Evolutionary conservation across 2,329 filamentous ascomycete species (phyloP), one percentile per base, ranked within the genome.

Genomic region (Pseudocercospora vitis): DNA sequence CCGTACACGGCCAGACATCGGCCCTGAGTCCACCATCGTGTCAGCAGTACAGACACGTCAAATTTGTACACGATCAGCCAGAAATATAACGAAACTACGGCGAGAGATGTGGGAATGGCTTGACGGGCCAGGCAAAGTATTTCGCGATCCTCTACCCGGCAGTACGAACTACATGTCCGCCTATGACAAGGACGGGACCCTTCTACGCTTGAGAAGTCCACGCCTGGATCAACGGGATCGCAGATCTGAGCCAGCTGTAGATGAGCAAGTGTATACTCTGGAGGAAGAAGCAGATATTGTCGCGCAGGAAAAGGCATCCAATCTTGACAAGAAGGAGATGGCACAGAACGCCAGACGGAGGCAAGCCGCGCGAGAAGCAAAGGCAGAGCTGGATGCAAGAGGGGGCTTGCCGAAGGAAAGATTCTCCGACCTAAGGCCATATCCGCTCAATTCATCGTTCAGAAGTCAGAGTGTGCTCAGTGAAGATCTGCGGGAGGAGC

Each of bases 381-480:
- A 61, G 18, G 54, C 59, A 23, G 63, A 65, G 29, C 24, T 42
- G 2, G 56, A 65, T 11, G 55, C 52, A 4, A 49, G 61, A 40
- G 56, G 52, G 16, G 62, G 57, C 12, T 31, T 67, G 9, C 65
- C 66, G 5, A 55, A 42, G n/a, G 69, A 70, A 39, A 52, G 61
- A 31, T 26, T 37, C 2, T 32, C 46, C 9, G 60, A 67, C 62
- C 45, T 71, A 64, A 78, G 70, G 56, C 89, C 89, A 0, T 96
- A 94, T 61, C 90, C 90, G 0, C 68, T 82, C 46, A 96, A 96
- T 70, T 75, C 74, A 3, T 68, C 79, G 19, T 96, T 92, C 73
- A 73, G 78, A 59, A 89, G 85, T 64, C 79, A 88, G 69, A 75
- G 80, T 3, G 87, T 96, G 18, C 77, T 96, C 60, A 85, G 85